A percentile compares a stretch with the other conserved stretches of the same genome.
These are phyloP conservation scores for Solanum sitiens DNA, from an alignment of 257 asterid genomes.

Conservation along the genomic window DNA sequence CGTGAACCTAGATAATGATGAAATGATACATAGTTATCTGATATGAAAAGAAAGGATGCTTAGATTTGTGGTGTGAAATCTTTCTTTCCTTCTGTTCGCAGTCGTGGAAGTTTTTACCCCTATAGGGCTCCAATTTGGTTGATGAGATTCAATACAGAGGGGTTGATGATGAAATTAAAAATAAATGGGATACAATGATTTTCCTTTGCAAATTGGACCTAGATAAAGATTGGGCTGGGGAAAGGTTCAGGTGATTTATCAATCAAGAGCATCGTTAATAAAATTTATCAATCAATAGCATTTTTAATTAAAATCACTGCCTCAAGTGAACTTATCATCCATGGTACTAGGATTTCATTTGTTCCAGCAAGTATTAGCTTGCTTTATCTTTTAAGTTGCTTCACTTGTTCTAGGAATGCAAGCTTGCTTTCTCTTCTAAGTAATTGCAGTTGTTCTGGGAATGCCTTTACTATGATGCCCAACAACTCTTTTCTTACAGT, in stretches of 20 bases:
- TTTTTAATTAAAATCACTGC: background rate
- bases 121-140: background rate
- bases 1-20: background rate
- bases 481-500: background rate
- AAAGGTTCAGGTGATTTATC: background rate
- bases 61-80: background rate
- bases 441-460: background rate
- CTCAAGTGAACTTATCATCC: background rate
- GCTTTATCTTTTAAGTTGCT: background rate
- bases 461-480: background rate
- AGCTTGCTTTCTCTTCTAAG: background rate
- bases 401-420: background rate
- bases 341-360: background rate
- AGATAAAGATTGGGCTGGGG: background rate
- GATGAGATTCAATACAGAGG: background rate
- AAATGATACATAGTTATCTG: background rate
- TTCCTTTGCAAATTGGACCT: background rate
- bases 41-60: background rate
- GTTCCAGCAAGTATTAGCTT: background rate
- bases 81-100: background rate
- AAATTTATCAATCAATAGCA: background rate
- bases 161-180: background rate
- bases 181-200: background rate
- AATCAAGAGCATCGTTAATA: background rate
- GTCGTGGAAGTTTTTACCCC: background rate